Evolutionary conservation across 2,329 filamentous ascomycete genomes (phyloP), one percentile per base, ranked within the genome.

Genomic region (Phaeoacremonium minimum): DNA sequence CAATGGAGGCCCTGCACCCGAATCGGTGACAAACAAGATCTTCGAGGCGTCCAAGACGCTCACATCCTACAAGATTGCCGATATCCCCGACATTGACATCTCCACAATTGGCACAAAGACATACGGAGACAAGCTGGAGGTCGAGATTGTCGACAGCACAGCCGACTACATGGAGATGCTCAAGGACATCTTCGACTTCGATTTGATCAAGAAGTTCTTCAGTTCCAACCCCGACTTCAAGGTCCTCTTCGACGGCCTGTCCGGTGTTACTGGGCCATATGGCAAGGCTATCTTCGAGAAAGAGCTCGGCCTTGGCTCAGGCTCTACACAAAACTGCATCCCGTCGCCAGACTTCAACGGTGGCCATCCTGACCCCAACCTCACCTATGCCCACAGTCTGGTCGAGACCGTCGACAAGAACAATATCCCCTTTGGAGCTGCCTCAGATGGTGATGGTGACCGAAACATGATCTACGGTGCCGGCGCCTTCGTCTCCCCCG

Each of bases 401-500:
- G 93, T 98, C 42, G 88, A 95, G 56, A 86, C 82, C 43, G 93
- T 98, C 29, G 89, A 98, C 65, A 87, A 87, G 71, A 82, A 87
- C 53, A 78, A 81, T 41, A 89, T 98, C 47, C 93, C 94, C 57
- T 98, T 98, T 53, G 93, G 93, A 56, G 93, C 93, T 41, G 93
- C 93, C 32, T 95, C 87, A 46, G 93, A 98, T 51, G 93, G 93
- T 51, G 93, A 98, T 54, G 93, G 93, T 55, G 93, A 98, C 73
- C 87, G 93, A 52, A 98, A 98, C 80, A 98, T 98, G 93, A 98
- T 98, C 58, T 98, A 98, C 67, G 93, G 93, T 45, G 90, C 91
- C 48, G 91, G 94, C 56, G 82, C 85, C 30, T 98, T 98, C 57
- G 93, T 98, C 44, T 97, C 91, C 7, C 93, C 93, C 7, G 93